Evolutionary conservation across 306 rosid species (phyloP).

Genomic region (Oxytropis ochrocephala): DNA sequence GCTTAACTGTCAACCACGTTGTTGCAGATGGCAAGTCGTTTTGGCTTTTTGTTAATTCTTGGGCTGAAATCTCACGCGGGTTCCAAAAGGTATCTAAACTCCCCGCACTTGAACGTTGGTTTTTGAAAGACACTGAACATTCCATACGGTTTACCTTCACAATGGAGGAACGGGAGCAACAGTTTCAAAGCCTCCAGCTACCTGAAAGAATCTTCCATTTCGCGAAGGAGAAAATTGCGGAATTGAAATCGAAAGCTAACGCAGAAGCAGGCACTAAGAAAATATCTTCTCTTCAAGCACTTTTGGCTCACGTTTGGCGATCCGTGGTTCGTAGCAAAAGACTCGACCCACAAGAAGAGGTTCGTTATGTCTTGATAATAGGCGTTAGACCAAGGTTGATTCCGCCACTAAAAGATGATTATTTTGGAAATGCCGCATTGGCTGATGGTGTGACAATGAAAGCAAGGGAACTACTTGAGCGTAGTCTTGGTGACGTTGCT

Average conservation of each 20-base stretch:
- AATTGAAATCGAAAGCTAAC: constrained; percentile 37
- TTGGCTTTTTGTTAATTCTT: constrained; percentile 38
- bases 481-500: constrained; percentile 29
- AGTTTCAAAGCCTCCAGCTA: background rate
- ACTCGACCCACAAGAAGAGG: constrained; percentile 8
- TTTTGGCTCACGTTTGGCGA: constrained; percentile 35
- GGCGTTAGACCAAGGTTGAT: constrained; percentile 27
- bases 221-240: constrained; percentile 1
- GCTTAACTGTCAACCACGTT: constrained; percentile 14
- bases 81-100: background rate
- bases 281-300: constrained; percentile 46
- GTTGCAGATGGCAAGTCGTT: constrained; percentile 29
- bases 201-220: constrained; percentile 2
- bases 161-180: background rate
- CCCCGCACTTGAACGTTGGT: background rate
- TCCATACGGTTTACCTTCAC: constrained; percentile 22
- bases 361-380: background rate
- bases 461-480: constrained; percentile 22
- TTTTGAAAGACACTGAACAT: background rate
- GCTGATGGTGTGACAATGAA: background rate
- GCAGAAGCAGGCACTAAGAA: background rate
- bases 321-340: constrained; percentile 3
- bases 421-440: constrained; percentile 24
- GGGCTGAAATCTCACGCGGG: constrained; percentile 34
- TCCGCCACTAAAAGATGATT: constrained; percentile 22